Conservation (phyloP, 1,139 yeast species). For the Spathaspora sp. region DNA sequence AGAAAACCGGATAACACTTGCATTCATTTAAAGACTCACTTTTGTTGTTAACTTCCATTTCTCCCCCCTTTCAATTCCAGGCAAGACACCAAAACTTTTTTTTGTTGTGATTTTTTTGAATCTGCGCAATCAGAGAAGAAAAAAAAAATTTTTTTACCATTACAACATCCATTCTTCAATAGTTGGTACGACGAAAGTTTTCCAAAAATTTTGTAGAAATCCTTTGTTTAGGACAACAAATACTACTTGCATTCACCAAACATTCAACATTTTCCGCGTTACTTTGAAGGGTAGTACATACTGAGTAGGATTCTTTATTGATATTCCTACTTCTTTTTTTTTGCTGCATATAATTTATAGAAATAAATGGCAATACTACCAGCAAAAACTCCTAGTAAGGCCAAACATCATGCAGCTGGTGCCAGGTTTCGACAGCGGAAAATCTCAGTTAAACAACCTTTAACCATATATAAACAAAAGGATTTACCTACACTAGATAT, state of each 20-base stretch:
- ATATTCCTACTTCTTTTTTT: neutral
- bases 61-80: neutral
- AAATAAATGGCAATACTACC: constrained; percentile 31
- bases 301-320: neutral
- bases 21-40: neutral
- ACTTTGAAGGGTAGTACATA: neutral
- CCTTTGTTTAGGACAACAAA: neutral
- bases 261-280: neutral
- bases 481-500: constrained; percentile 77
- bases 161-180: constrained; percentile 4
- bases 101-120: neutral
- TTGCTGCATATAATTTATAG: neutral
- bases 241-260: neutral
- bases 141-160: neutral
- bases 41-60: neutral
- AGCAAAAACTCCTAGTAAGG: constrained; percentile 29
- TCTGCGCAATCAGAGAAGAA: constrained; percentile 1
- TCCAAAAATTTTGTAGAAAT: neutral
- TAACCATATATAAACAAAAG: constrained; percentile 71
- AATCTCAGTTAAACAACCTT: constrained; percentile 86
- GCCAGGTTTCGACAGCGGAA: constrained; percentile 89
- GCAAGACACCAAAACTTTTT: neutral
- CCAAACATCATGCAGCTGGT: constrained; percentile 42
- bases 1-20: neutral
- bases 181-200: constrained; percentile 1